Percentiles rank a stretch among this genome's conserved stretches.
Conservation (phyloP, 768 basidiomycete genomes). For the Podaxis carcinomalis region DNA sequence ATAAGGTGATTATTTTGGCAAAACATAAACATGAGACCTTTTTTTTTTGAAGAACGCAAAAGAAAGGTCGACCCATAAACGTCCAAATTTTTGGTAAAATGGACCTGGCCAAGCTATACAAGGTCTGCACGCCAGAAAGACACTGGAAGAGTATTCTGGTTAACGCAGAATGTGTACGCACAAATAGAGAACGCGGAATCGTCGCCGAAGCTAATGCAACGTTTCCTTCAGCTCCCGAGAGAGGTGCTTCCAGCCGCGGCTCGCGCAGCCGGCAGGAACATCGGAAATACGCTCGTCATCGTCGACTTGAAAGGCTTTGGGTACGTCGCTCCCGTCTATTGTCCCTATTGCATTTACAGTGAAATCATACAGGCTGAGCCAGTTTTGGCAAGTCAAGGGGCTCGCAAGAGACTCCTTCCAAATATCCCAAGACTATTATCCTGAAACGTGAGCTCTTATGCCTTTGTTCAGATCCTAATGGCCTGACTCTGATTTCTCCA, state of each 20-base stretch:
- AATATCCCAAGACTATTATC: conserved; percentile 75
- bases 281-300: conserved; percentile 57
- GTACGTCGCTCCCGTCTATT: conserved; percentile 28
- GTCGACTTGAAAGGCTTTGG: conserved; percentile 71
- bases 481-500: neutral
- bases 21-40: neutral
- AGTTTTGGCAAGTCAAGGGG: conserved; percentile 76
- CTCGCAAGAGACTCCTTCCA: conserved; percentile 63
- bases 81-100: conserved; percentile 60
- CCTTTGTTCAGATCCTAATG: neutral
- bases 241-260: conserved; percentile 67
- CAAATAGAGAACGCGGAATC: neutral
- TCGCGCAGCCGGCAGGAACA: conserved; percentile 44
- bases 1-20: conserved; percentile 45
- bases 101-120: conserved; percentile 53
- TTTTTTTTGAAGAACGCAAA: conserved; percentile 3
- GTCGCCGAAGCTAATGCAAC: neutral
- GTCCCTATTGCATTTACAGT: neutral
- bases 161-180: conserved; percentile 51
- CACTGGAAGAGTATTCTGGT: conserved; percentile 65
- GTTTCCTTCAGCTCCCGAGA: conserved; percentile 38
- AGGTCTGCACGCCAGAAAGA: conserved; percentile 50
- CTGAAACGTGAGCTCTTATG: conserved; percentile 50
- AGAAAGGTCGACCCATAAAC: conserved; percentile 73
- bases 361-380: conserved; percentile 39